Evolutionary conservation across 148 eudicot genomes (phyloP).

Genomic region (Arctostaphylos glauca): DNA sequence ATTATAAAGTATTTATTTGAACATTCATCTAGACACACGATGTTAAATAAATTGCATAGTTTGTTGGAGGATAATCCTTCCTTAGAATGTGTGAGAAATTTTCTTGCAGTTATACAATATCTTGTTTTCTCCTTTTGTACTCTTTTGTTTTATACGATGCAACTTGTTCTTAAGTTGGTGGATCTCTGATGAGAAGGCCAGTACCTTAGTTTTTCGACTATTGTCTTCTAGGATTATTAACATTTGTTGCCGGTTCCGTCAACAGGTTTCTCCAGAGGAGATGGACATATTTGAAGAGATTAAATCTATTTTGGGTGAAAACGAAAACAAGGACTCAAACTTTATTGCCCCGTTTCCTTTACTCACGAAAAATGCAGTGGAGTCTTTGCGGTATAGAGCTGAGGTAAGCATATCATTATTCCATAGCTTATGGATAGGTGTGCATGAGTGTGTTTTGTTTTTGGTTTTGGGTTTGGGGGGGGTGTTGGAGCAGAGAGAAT

Average conservation of each 20-base stretch:
- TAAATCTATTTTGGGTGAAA: constrained; percentile 63
- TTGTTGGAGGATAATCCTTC: background rate
- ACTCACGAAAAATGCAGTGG: constrained; percentile 83
- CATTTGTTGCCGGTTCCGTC: constrained; percentile 16
- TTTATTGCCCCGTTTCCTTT: constrained; percentile 84
- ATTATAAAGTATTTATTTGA: background rate
- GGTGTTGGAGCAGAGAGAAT: background rate
- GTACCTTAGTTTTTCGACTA: background rate
- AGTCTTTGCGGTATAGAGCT: constrained; percentile 86
- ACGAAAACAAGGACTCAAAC: constrained; percentile 47
- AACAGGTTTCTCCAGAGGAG: constrained; percentile 83
- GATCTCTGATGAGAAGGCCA: background rate
- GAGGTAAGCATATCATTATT: constrained; percentile 51
- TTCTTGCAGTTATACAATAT: background rate
- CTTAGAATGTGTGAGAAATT: background rate
- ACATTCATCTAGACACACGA: background rate
- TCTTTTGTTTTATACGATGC: background rate
- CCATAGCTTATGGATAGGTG: background rate
- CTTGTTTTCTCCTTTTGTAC: background rate
- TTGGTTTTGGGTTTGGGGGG: too few relatives aligned
- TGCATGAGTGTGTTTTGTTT: background rate
- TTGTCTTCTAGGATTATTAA: background rate
- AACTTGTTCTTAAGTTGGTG: background rate
- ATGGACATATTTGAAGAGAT: constrained; percentile 69
- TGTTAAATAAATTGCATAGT: background rate